Base-by-base conservation (phyloP, 345 rosid genomes). In the Brassica cretica region DNA sequence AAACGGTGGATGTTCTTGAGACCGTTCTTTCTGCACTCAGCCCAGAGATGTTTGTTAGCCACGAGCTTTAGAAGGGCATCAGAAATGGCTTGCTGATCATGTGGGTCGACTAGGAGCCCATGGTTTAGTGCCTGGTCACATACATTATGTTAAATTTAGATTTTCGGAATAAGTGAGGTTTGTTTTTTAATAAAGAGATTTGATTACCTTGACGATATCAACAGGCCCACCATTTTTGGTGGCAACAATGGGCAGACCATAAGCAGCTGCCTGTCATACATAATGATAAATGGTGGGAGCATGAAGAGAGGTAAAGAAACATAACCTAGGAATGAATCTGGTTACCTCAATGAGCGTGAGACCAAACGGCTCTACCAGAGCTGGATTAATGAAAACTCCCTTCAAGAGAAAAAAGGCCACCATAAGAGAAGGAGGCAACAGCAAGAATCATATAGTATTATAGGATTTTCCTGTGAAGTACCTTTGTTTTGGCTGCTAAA, bases 351-450 rank as follows among this genome's bases (percentile, higher is more conserved):
- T 95, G 79, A 93, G 84, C 4, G 99, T 95, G 80, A 93, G 98
- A 53, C 99, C 98, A 81, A 93, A 95, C 11, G 99, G 99, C 80
- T 95, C 99, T 33, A 95, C 97, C 66, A 95, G 62, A 65, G 99
- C 98, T 49, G 99, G 99, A 86, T 95, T 95, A 59, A 95, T 93
- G 88, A 95, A 95, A 73, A 95, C 99, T 32, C 99, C 99, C 99
- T 79, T 74, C 32, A 74, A 68, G 51, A 79, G 75, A 79, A 75
- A 68, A 67, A 79, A 35, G 41, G 3, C 7, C 71, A 68, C 35
- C 64, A 19, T 68, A 61, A 41, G 51, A 44, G 11, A 44, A 44
- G 49, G 51, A 44, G 55, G 55, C 55, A 35, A 77, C 55, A 19
- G 53, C 5, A 14, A 46, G 29, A 69, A 27, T 35, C 58, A 24